Evolutionary conservation across 2,329 filamentous ascomycete genomes (phyloP).

Genomic region (Xylaria digitata): DNA sequence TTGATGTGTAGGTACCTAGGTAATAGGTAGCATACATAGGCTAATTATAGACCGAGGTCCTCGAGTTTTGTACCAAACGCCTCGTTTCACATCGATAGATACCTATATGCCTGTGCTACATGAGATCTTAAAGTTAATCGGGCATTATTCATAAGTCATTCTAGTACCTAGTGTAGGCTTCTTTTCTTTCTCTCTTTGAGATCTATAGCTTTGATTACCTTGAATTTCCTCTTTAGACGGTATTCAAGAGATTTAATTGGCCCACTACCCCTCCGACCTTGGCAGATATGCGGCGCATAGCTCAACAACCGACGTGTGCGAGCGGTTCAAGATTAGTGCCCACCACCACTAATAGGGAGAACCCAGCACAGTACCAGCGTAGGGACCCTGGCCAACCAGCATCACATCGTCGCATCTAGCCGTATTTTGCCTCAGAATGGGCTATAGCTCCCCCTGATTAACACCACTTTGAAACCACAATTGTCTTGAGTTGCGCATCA

Average conservation of each 20-base stretch:
- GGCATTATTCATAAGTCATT: no score
- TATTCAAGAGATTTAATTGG: neutral
- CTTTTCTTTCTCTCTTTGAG: no score
- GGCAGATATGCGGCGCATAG: conserved; percentile 8
- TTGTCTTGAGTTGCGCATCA: conserved; percentile 41
- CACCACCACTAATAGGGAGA: no score
- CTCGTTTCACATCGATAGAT: no score
- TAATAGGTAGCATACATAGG: no score
- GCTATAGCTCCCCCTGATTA: conserved; percentile 36
- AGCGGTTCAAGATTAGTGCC: neutral
- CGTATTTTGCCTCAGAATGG: conserved; percentile 31
- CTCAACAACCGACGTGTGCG: conserved; percentile 35
- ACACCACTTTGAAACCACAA: conserved; percentile 46
- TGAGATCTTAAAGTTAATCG: no score
- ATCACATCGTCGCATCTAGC: conserved; percentile 33
- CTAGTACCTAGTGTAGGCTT: no score
- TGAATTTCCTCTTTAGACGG: neutral
- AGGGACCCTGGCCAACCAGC: conserved; percentile 12
- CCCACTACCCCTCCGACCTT: neutral
- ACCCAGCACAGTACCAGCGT: neutral
- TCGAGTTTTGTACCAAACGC: no score
- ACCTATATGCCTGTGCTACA: no score
- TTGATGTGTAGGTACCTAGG: no score
- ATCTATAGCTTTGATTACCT: neutral
- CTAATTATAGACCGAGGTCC: no score